Conservation (phyloP, 2,329 filamentous ascomycete species). For the Lasiodiplodia sp. region DNA sequence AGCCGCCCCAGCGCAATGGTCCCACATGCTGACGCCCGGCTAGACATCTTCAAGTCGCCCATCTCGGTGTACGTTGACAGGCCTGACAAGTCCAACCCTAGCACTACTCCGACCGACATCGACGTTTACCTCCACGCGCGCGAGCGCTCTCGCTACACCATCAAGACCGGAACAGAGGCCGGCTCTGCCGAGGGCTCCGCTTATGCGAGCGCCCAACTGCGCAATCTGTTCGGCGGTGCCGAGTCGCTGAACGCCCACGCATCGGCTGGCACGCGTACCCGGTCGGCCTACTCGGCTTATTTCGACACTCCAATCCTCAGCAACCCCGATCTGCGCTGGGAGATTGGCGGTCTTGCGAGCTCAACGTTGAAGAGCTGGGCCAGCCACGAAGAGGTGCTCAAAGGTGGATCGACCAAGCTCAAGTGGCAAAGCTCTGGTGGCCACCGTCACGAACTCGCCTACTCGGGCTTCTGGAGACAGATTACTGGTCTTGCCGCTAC, state of each 20-base stretch:
- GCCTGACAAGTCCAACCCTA: conserved; percentile 71
- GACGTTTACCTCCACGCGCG: conserved; percentile 79
- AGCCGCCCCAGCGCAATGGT: not conserved
- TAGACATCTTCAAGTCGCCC: conserved; percentile 86
- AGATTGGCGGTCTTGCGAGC: conserved; percentile 81
- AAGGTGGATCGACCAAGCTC: conserved; percentile 77
- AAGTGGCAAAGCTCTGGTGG: conserved; percentile 72
- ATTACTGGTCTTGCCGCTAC: conserved; percentile 77
- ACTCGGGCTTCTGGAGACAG: conserved; percentile 86
- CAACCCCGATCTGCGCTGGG: conserved; percentile 80
- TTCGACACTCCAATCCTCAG: conserved; percentile 84
- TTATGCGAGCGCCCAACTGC: conserved; percentile 83
- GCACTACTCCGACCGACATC: conserved; percentile 77
- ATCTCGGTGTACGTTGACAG: conserved; percentile 84
- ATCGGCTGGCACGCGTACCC: conserved; percentile 85
- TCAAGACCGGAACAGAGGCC: conserved; percentile 94
- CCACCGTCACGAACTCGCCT: conserved; percentile 78
- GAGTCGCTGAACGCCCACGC: conserved; percentile 89
- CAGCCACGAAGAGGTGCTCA: conserved; percentile 88
- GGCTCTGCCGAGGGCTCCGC: conserved; percentile 94
- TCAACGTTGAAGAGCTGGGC: conserved; percentile 91
- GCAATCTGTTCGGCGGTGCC: conserved; percentile 93
- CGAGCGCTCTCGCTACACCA: conserved; percentile 81
- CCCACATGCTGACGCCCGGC: conserved; percentile 30
- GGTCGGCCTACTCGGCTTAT: conserved; percentile 87